Base-by-base conservation (phyloP, 2,329 filamentous ascomycete genomes). In the Botryosphaeria dothidea region DNA sequence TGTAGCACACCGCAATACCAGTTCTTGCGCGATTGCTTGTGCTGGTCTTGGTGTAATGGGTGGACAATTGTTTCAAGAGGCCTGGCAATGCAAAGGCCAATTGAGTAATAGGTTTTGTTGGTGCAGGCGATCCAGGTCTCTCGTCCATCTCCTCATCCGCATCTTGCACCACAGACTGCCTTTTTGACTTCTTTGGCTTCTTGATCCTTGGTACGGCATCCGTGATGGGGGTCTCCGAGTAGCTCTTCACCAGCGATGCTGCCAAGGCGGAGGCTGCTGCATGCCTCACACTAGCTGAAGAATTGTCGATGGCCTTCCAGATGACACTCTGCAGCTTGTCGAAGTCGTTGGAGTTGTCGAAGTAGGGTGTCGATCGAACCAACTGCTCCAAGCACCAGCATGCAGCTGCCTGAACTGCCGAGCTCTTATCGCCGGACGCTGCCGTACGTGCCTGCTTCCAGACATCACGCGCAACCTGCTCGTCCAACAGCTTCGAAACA, bases 401-500 rank as follows among this genome's bases (percentile, higher is more conserved):
- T 8, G 92, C 91, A 65, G 88, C 86, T 17, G 90, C 85, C 74
- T 97, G 88, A 7, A 94, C 93, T 36, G 96, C 84, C 2, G 88
- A 84, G 3, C 92, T 91, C 78, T 95, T 98, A 77, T 99, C 96
- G 66, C 84, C 84, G 0, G 88, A 84, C 29, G 90, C 90, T 70
- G 90, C 85, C 76, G 85, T 92, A 68, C 95, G 88, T 27, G 89
- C 90, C 75, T 94, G 91, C 78, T 97, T 99, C 92, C 93, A 98
- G 17, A 96, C 87, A 75, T 97, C 93, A 72, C 93, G 88, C n/a
- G 91, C 91, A 41, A 93, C 84, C 63, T 82, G 83, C 77, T 99
- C 95, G 71, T 99, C 95, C 71, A 94, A 84, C 66, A 92, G 92
- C 4, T 84, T 83, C 64, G 86, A 85, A 29, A 97, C 87, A 76